Percentiles rank a stretch among this genome's conserved stretches.
These are phyloP conservation scores for Leccinum pallidistipes DNA, from an alignment of 1,284 basidiomycete genomes.

Conservation along the genomic window DNA sequence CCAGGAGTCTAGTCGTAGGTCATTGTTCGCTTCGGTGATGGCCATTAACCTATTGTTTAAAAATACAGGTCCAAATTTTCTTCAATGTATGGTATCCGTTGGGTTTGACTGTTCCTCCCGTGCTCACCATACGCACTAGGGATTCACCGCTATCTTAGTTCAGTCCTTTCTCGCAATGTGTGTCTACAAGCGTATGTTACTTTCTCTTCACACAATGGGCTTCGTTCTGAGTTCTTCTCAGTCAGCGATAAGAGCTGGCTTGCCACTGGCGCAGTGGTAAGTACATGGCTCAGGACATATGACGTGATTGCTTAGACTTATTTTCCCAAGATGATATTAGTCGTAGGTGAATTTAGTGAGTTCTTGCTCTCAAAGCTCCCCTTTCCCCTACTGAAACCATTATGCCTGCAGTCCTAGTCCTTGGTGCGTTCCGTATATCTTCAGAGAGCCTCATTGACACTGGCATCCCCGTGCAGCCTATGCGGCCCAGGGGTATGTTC, in stretches of 20 bases:
- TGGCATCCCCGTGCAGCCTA: slow-evolving; percentile 36
- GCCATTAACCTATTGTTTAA: slow-evolving; percentile 1
- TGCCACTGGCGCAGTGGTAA: slow-evolving; percentile 27
- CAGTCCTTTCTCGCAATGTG: slow-evolving; percentile 39
- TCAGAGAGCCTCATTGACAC: slow-evolving; percentile 4
- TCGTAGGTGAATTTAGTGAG: slow-evolving; percentile 55
- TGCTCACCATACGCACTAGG: slow-evolving; percentile 21
- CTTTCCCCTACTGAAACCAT: slow-evolving; percentile 6
- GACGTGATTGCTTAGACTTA: slow-evolving; percentile 2
- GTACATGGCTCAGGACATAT: background rate
- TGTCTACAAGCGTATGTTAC: slow-evolving; percentile 30
- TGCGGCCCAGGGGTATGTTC: slow-evolving; percentile 39
- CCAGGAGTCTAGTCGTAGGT: slow-evolving; percentile 52
- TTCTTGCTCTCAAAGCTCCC: background rate
- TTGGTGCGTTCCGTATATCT: slow-evolving; percentile 21
- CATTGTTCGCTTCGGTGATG: background rate
- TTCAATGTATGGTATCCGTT: slow-evolving; percentile 33
- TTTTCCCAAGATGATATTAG: slow-evolving; percentile 34
- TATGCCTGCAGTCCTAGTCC: slow-evolving; percentile 13
- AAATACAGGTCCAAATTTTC: slow-evolving; percentile 36
- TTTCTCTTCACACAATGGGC: background rate
- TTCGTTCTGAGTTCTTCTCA: slow-evolving; percentile 1
- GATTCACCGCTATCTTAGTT: slow-evolving; percentile 40
- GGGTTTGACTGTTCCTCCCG: background rate
- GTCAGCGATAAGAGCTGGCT: slow-evolving; percentile 33